These are phyloP conservation scores for Zasmidium cellare DNA, from an alignment of 2,329 filamentous ascomycete genomes.

Conservation along the genomic window DNA sequence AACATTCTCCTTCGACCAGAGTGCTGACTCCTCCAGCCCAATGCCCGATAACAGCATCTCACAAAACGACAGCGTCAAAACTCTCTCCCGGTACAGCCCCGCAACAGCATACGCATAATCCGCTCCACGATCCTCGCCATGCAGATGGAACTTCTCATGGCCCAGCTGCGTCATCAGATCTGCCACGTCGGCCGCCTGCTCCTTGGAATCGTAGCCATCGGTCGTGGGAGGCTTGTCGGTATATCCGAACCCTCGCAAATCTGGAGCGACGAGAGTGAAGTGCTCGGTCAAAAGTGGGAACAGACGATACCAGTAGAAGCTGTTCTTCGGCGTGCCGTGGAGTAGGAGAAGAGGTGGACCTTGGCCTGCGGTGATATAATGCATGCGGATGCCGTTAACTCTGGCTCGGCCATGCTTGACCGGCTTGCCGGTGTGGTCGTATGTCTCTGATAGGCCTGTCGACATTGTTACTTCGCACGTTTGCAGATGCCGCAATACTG, in stretches of 20 bases:
- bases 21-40: conserved; percentile 34
- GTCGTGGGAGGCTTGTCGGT: conserved; percentile 41
- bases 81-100: conserved; percentile 33
- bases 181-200: conserved; percentile 37
- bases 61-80: conserved; percentile 33
- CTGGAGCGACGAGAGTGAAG: conserved; percentile 40
- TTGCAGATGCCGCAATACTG: not conserved
- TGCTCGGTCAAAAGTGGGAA: conserved; percentile 36
- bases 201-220: conserved; percentile 39
- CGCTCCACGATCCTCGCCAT: conserved; percentile 38
- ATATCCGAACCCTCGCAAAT: conserved; percentile 41
- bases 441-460: conserved; percentile 29
- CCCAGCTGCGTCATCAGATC: conserved; percentile 38
- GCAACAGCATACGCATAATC: conserved; percentile 39
- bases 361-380: conserved; percentile 34
- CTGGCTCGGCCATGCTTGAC: conserved; percentile 33
- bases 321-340: conserved; percentile 36
- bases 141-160: conserved; percentile 35
- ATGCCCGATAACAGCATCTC: conserved; percentile 38
- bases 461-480: conserved; percentile 7
- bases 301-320: conserved; percentile 41
- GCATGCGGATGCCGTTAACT: conserved; percentile 36
- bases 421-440: conserved; percentile 30
- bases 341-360: conserved; percentile 33
- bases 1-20: conserved; percentile 36